Evolutionary conservation across 768 basidiomycete genomes (phyloP).

Genomic region (Leucocoprinus birnbaumii): DNA sequence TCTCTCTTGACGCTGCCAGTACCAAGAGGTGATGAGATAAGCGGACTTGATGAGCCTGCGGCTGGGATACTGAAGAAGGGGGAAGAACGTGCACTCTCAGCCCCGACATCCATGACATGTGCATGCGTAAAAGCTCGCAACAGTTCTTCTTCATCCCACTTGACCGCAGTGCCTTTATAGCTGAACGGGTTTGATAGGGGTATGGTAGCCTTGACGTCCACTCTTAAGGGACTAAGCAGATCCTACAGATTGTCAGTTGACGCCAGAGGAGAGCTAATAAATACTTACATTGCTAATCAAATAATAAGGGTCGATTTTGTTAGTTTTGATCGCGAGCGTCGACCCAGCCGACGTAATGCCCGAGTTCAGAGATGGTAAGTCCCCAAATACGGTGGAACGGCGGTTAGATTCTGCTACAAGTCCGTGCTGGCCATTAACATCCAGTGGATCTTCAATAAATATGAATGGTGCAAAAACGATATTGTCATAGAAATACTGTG

Average conservation of each 20-base stretch:
- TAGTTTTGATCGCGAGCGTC: slow-evolving; percentile 47
- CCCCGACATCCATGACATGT: slow-evolving; percentile 51
- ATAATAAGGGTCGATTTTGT: slow-evolving; percentile 89
- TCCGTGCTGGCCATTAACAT: slow-evolving; percentile 59
- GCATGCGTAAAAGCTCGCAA: slow-evolving; percentile 64
- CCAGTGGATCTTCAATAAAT: slow-evolving; percentile 88
- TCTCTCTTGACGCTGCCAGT: slow-evolving; percentile 13
- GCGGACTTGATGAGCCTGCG: slow-evolving; percentile 15
- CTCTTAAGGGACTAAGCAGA: slow-evolving; percentile 64
- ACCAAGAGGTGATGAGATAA: neutral
- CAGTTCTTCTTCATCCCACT: slow-evolving; percentile 67
- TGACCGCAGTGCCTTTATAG: slow-evolving; percentile 61
- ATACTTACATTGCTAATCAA: slow-evolving; percentile 73
- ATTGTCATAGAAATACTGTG: slow-evolving; percentile 93
- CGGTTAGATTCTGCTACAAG: slow-evolving; percentile 39
- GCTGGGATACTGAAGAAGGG: slow-evolving; percentile 34
- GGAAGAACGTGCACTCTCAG: slow-evolving; percentile 33
- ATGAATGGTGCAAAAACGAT: slow-evolving; percentile 95
- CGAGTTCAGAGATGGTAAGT: slow-evolving; percentile 15
- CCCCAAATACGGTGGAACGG: slow-evolving; percentile 32
- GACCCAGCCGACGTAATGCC: slow-evolving; percentile 17
- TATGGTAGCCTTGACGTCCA: slow-evolving; percentile 58
- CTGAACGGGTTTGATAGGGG: slow-evolving; percentile 63
- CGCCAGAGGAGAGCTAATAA: neutral
- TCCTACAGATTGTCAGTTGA: slow-evolving; percentile 37